Base-by-base conservation (phyloP, 78 protist species). In the Reticulomyxa filosa region DNA sequence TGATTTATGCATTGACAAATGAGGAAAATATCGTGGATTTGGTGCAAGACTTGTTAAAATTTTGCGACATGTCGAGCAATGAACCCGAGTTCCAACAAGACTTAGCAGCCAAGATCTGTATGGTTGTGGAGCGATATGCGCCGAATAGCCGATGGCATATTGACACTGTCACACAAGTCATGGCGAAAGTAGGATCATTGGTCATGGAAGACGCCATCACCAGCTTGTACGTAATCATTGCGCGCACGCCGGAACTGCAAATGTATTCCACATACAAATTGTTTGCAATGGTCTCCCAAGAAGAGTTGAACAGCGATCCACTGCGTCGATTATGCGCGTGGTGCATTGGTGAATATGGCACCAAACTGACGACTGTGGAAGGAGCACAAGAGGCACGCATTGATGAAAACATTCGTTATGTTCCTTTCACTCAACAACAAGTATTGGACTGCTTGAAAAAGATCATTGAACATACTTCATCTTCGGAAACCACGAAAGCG, bases 331-430 rank as follows among this genome's bases (percentile, higher is more conserved):
- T 10, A 2, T 3, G 36, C 10, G 23, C 39, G 73, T 86, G 5
- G n/a, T 63, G 79, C 66, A 74, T 90, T 52, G 97, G 97, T 50
- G 97, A 90, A 70, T n/a, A n/a, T n/a, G n/a, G n/a, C n/a, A n/a
- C n/a, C n/a, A n/a, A n/a, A n/a, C n/a, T n/a, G n/a, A 62, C 62
- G 87, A 85, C 55, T n/a, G n/a, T n/a, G n/a, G n/a, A n/a, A n/a
- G n/a, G n/a, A n/a, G n/a, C n/a, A n/a, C n/a, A n/a, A n/a, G n/a
- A n/a, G n/a, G n/a, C n/a, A n/a, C n/a, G n/a, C n/a, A n/a, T n/a
- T n/a, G n/a, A n/a, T n/a, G n/a, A n/a, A n/a, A n/a, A n/a, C n/a
- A n/a, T n/a, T n/a, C n/a, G n/a, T n/a, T n/a, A n/a, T n/a, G n/a
- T n/a, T n/a, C n/a, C n/a, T n/a, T n/a, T n/a, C n/a, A n/a, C n/a